Base-by-base conservation (phyloP, 108 stramenopile genomes). In the Epithemia pelagica region DNA sequence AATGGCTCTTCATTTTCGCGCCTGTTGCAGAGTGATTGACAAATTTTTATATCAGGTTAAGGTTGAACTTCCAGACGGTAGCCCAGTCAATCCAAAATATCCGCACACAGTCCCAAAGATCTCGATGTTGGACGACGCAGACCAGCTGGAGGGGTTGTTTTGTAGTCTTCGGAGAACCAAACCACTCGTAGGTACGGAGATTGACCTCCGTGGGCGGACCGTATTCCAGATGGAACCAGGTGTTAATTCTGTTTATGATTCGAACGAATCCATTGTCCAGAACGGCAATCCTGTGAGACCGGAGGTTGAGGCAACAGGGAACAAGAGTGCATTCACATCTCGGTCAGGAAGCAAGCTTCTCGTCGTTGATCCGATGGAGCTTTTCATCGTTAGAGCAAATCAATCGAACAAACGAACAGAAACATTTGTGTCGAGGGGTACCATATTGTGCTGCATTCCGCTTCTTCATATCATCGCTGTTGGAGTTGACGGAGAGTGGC, bases 161-260 rank as follows among this genome's bases (percentile, higher is more conserved):
- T 65, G 87, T 82, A 33, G 84, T 78, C 20, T 65, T 83, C 20
- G 37, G 73, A 55, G 62, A 57, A 18, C 37, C 5, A 79, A 71
- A 60, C 80, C 64, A 23, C 32, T 71, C 18, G 51, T 68, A 30
- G 85, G 90, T 1, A 77, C 78, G 3, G 87, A 88, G 24, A 59
- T 91, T 25, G 90, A 91, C 64, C 53, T 87, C 23, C 75, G 86
- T 24, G 90, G 90, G 5, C 69, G 86, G 23, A 91, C 64, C 70
- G 71, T 77, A n/a, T 91, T 88, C 61, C 72, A 54, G 59, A 86
- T 86, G 54, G 64, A 59, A 29, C 59, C 75, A 18, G 51, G 62
- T 27, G 28, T 29, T 25, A 61, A 64, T 22, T 33, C n/a, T n/a
- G n/a, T n/a, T n/a, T n/a, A n/a, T n/a, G n/a, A n/a, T n/a, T n/a